Percentiles rank a stretch among this genome's conserved stretches.
Evolutionary conservation across 768 basidiomycete genomes (phyloP).

Genomic region (Suillus placidus): DNA sequence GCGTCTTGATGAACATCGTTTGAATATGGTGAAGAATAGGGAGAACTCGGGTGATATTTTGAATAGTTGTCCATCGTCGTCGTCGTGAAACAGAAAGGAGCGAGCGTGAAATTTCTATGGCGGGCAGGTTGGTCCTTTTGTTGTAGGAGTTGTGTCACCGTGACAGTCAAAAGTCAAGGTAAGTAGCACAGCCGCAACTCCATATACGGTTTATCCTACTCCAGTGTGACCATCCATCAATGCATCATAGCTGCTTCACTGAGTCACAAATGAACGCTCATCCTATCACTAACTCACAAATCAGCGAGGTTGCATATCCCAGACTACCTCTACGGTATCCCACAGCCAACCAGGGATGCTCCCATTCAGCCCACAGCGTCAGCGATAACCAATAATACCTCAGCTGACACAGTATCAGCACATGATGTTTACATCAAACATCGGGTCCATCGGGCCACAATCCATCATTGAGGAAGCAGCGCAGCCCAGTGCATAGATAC

Average conservation of each 20-base stretch:
- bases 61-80: constrained; percentile 22
- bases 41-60: constrained; percentile 5
- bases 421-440: constrained; percentile 40
- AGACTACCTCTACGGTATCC: constrained; percentile 14
- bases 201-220: neutral
- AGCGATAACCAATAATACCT: neutral
- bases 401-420: constrained; percentile 2
- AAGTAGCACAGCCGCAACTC: neutral
- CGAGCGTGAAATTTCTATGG: neutral
- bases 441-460: constrained; percentile 32
- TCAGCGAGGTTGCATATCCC: constrained; percentile 19
- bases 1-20: constrained; percentile 13
- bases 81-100: constrained; percentile 10
- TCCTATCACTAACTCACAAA: neutral
- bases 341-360: neutral
- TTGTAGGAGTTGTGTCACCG: constrained; percentile 8
- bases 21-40: constrained; percentile 12
- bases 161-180: neutral
- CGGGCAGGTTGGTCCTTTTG: neutral
- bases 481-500: constrained; percentile 34
- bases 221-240: neutral
- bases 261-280: neutral
- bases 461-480: no score
- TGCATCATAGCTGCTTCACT: no score
- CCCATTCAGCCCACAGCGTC: constrained; percentile 14